A percentile compares a stretch with the other conserved stretches of the same genome.
Conservation (phyloP, 345 rosid genomes). For the Eutrema yunnanense region DNA sequence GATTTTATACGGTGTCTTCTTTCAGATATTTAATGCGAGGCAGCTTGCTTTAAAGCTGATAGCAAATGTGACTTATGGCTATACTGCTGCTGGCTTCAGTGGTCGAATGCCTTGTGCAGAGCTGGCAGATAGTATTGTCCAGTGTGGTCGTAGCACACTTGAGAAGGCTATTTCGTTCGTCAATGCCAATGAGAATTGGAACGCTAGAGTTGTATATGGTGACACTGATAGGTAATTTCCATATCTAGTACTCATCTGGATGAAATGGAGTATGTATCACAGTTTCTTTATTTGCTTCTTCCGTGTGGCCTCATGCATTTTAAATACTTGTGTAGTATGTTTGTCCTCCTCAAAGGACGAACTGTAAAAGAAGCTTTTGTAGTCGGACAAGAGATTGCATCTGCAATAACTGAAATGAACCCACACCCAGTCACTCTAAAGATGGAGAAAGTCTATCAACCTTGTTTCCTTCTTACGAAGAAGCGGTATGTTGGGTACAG, state of each 20-base stretch:
- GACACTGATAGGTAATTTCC: slow-evolving; percentile 82
- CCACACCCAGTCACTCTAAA: slow-evolving; percentile 88
- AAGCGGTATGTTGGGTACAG: slow-evolving; percentile 96
- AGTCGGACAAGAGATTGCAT: slow-evolving; percentile 79
- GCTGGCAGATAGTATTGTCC: slow-evolving; percentile 98
- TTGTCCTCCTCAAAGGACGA: slow-evolving; percentile 84
- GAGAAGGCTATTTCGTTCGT: slow-evolving; percentile 83
- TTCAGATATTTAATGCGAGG: slow-evolving; percentile 93
- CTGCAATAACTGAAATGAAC: slow-evolving; percentile 80
- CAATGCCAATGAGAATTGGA: slow-evolving; percentile 74
- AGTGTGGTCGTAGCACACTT: slow-evolving; percentile 92
- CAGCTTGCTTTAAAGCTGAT: slow-evolving; percentile 98
- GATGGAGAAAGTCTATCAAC: slow-evolving; percentile 96
- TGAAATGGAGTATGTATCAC: slow-evolving; percentile 3
- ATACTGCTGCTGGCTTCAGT: slow-evolving; percentile 98
- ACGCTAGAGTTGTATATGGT: slow-evolving; percentile 83
- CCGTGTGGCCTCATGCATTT: slow-evolving; percentile 15
- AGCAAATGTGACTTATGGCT: slow-evolving; percentile 97
- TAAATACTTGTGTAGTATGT: slow-evolving; percentile 63
- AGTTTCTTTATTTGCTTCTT: background rate
- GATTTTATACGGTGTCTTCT: slow-evolving; percentile 19
- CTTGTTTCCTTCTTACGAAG: slow-evolving; percentile 92
- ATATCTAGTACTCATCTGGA: background rate
- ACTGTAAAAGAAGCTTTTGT: slow-evolving; percentile 60
- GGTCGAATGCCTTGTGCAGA: slow-evolving; percentile 99